phyloP scores from a whole-genome alignment of 345 rosid genomes.

The sweet orange (Citrus sinensis) region DNA sequence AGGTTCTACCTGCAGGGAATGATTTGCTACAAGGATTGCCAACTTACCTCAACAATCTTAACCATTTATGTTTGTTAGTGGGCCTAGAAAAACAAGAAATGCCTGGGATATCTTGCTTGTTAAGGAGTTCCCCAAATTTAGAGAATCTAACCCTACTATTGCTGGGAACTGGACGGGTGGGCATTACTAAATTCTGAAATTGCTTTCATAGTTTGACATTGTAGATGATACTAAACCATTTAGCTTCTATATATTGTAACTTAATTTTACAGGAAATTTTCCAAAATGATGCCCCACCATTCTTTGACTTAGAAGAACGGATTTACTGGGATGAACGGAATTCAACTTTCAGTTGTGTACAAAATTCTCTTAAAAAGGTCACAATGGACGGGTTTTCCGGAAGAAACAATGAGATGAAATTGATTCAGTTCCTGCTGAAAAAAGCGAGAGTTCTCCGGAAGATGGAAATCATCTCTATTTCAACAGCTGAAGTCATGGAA shows the following conservation, averaged over 20 bases:
- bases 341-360: conserved; percentile 14
- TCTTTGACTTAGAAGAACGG: conserved; percentile 3
- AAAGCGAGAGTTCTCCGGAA: conserved; percentile 6
- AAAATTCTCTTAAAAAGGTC: conserved; percentile 13
- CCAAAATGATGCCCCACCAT: background rate
- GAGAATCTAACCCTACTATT: conserved; percentile 7
- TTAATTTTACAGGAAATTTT: background rate
- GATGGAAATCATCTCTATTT: background rate
- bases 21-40: background rate
- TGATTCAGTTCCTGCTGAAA: conserved; percentile 8
- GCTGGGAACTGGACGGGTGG: background rate
- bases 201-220: background rate
- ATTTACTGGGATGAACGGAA: conserved; percentile 15
- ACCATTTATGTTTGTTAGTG: conserved; percentile 6
- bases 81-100: conserved; percentile 16
- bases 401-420: conserved; percentile 6
- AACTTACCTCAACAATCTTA: background rate
- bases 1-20: conserved; percentile 11
- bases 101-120: conserved; percentile 13
- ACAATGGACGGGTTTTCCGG: conserved; percentile 12
- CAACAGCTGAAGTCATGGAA: background rate
- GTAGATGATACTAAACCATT: background rate
- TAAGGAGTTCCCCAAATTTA: conserved; percentile 17
- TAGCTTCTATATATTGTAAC: background rate
- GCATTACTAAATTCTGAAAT: background rate